phyloP scores from a whole-genome alignment of 2,329 filamentous ascomycete species.

The Fusarium burgessii region DNA sequence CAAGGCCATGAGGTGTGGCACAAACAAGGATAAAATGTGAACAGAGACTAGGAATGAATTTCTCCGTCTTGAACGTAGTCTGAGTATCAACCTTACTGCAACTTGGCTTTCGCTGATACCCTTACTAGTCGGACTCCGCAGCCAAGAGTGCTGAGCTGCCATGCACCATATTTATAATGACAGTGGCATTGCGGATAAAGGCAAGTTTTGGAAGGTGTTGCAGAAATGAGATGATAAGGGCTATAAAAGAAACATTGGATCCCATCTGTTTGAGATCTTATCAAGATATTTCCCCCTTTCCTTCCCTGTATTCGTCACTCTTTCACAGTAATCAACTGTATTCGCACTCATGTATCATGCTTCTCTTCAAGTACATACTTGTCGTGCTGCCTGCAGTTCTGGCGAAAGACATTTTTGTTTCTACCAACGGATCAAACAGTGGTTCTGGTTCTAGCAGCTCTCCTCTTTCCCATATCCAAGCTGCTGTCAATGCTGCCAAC shows the following conservation, averaged over 20 bases:
- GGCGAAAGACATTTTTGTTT: slow-evolving; percentile 57
- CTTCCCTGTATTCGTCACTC: background rate
- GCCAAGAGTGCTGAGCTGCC: background rate
- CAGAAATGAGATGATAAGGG: too few species aligned
- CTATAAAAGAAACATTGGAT: background rate
- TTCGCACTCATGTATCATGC: background rate
- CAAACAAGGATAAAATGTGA: too few species aligned
- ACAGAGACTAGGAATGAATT: background rate
- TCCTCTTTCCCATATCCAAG: slow-evolving; percentile 59
- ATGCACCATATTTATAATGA: background rate
- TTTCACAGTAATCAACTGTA: background rate
- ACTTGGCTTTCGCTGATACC: background rate
- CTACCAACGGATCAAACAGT: slow-evolving; percentile 54
- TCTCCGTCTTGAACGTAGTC: background rate
- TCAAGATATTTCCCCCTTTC: background rate
- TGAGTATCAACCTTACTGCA: background rate
- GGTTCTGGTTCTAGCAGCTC: slow-evolving; percentile 51
- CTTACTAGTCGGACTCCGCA: background rate
- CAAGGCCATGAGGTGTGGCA: too few species aligned
- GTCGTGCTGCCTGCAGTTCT: background rate
- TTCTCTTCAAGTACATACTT: background rate
- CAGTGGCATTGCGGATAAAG: background rate
- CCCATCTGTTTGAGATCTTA: too few species aligned
- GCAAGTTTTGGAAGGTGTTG: background rate
- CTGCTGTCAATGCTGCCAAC: slow-evolving; percentile 57